Evolutionary conservation across 257 asterid species (phyloP), one percentile per base, ranked within the genome.

Genomic region (Solanum acaule): DNA sequence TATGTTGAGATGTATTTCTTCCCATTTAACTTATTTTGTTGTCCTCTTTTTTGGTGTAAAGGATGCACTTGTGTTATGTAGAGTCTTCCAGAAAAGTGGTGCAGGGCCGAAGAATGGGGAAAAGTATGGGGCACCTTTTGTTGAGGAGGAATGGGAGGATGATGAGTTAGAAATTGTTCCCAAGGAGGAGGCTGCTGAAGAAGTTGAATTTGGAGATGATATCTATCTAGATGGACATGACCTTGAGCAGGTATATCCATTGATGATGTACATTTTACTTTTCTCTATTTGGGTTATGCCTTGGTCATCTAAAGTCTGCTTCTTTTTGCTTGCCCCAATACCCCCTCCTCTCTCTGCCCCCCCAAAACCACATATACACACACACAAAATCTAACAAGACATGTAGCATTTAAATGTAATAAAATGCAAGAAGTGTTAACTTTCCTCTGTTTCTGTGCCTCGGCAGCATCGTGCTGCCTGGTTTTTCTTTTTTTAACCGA

Each of bases 31-130:
- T 81, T 46, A 81, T 46, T 15, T 81, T 81, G 12, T 29, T 49
- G 2, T 29, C 37, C 68, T 18, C 16, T 18, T 86, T 79, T 91
- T 86, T 46, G 90, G 91, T 93, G 89, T 25, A 85, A 87, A 94
- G 98, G 99, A 94, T 84, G 91, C 98, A 29, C 93, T 88, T 87
- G 99, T 96, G 90, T 89, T 96, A 49, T 95, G 98, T 88, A 94
- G 98, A 89, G 93, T 96, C 86, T 94, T 96, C 90, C 99, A 96
- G 92, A 96, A 96, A 90, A 96, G 99, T 96, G 99, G 98, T 68
- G 86, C 99, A 1, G 98, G 98, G 83, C 98, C 99, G 42, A 96
- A 94, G 94, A 96, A 96, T 87, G 99, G 98, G 70, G 99, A 95
- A 87, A 95, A 93, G 90, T 96, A 96, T 86, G 99, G 99, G 61